Evolutionary conservation across 768 basidiomycete genomes (phyloP), one percentile per base, ranked within the genome.

Genomic region (Phlebiopsis flavidoalba): DNA sequence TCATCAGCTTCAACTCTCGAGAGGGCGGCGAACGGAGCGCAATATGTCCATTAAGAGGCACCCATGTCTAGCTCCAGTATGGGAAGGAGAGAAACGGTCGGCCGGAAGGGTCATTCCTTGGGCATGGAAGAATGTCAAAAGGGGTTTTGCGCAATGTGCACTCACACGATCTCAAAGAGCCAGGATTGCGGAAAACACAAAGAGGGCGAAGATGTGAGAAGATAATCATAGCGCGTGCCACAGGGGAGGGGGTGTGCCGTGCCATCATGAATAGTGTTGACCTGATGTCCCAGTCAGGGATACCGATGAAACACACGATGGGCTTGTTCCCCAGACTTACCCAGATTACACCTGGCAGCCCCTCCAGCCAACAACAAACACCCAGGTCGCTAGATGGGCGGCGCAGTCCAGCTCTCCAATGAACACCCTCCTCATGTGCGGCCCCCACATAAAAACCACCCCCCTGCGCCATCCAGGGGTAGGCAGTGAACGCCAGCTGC

Each of bases 391-490:
- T 82, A 62, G 35, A 26, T 45, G 17, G 24, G 7, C 31, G 15
- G 35, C 5, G 57, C 11, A n/a, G 58, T 45, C n/a, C 19, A 24
- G 40, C 45, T 46, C 6, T 53, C 45, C 26, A 53, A 54, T 26
- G 19, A 5, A 24, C 17, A 17, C 24, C 47, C 48, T 19, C 8
- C 45, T 35, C 35, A 55, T 22, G 40, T 45, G 35, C 46, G n/a
- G 35, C n/a, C n/a, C n/a, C n/a, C 24, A 56, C 63, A 50, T 64
- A 81, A n/a, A n/a, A n/a, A n/a, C n/a, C n/a, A n/a, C n/a, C n/a
- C n/a, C 83, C 83, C 77, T 85, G 84, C 3, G 77, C 80, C 59
- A 86, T 75, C 88, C 88, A 91, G n/a, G n/a, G n/a, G 59, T 76
- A 85, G 21, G 65, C 73, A 1, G 83, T 74, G 67, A 89, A 93